Percentiles rank a stretch among this genome's conserved stretches.
phyloP scores from a whole-genome alignment of 2,329 filamentous ascomycete species.

The Beauveria brongniartii region DNA sequence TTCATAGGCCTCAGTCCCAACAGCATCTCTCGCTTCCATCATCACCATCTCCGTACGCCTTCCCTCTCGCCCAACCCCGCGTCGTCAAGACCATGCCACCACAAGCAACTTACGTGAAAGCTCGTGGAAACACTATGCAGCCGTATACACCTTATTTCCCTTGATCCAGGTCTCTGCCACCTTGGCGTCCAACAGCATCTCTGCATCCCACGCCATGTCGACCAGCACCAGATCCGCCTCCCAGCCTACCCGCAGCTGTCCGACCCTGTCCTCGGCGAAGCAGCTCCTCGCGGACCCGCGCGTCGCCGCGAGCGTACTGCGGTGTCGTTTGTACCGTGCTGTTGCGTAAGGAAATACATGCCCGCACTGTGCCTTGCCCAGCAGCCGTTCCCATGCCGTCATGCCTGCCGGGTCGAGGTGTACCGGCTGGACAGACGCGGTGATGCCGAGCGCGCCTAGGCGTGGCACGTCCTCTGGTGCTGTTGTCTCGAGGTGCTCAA shows the following conservation, averaged over 20 bases:
- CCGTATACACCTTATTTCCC: constrained; percentile 29
- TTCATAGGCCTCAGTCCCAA: too few species aligned
- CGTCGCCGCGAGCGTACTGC: constrained; percentile 41
- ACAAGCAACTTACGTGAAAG: background rate
- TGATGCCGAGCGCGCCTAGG: constrained; percentile 51
- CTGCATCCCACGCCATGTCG: constrained; percentile 40
- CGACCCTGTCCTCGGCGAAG: constrained; percentile 41
- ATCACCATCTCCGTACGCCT: too few species aligned
- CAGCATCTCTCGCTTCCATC: too few species aligned
- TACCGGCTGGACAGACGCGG: constrained; percentile 49
- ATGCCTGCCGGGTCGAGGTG: constrained; percentile 55
- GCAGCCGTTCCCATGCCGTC: constrained; percentile 49
- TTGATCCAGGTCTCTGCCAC: constrained; percentile 46
- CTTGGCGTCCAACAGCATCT: constrained; percentile 35
- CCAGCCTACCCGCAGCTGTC: constrained; percentile 41
- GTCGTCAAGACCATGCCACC: too few species aligned
- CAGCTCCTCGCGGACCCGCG: constrained; percentile 44
- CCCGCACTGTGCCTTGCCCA: constrained; percentile 45
- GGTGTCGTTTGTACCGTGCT: constrained; percentile 33
- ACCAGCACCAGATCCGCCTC: constrained; percentile 44
- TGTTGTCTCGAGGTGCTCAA: constrained; percentile 56
- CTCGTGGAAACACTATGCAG: background rate
- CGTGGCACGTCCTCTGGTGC: constrained; percentile 45
- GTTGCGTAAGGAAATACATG: constrained; percentile 55
- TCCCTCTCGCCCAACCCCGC: too few species aligned